Evolutionary conservation across 1,284 basidiomycete species (phyloP).

Genomic region (Spongiforma sp.): DNA sequence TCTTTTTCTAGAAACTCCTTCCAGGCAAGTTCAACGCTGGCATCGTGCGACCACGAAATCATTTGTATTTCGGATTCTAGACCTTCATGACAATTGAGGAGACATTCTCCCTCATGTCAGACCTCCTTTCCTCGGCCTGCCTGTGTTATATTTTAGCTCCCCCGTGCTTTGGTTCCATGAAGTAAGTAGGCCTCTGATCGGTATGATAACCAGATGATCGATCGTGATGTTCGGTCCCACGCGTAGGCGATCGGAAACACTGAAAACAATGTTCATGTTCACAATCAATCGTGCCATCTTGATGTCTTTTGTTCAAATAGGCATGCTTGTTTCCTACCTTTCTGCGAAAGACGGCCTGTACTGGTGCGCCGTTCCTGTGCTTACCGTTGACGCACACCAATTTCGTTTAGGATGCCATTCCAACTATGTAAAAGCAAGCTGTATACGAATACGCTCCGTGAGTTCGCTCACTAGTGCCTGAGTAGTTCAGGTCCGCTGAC

Average conservation of each 20-base stretch:
- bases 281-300: constrained; percentile 26
- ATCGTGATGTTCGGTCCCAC: not conserved
- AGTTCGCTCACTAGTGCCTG: constrained; percentile 1
- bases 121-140: constrained; percentile 22
- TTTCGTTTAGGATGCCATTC: constrained; percentile 22
- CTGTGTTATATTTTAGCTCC: constrained; percentile 24
- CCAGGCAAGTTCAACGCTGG: constrained; percentile 13
- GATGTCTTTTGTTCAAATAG: constrained; percentile 24
- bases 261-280: constrained; percentile 25
- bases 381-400: not conserved
- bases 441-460: constrained; percentile 25
- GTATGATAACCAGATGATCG: not conserved
- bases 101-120: constrained; percentile 20
- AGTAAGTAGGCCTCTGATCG: constrained; percentile 4
- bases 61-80: constrained; percentile 9
- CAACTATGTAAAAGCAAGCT: constrained; percentile 46
- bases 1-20: constrained; percentile 14
- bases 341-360: constrained; percentile 19
- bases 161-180: constrained; percentile 9
- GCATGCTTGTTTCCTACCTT: constrained; percentile 21
- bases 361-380: constrained; percentile 9
- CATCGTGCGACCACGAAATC: not conserved
- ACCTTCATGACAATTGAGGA: constrained; percentile 18
- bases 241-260: constrained; percentile 20
- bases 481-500: constrained; percentile 1